Conservation (phyloP, 768 basidiomycete genomes). For the Russula lepida region DNA sequence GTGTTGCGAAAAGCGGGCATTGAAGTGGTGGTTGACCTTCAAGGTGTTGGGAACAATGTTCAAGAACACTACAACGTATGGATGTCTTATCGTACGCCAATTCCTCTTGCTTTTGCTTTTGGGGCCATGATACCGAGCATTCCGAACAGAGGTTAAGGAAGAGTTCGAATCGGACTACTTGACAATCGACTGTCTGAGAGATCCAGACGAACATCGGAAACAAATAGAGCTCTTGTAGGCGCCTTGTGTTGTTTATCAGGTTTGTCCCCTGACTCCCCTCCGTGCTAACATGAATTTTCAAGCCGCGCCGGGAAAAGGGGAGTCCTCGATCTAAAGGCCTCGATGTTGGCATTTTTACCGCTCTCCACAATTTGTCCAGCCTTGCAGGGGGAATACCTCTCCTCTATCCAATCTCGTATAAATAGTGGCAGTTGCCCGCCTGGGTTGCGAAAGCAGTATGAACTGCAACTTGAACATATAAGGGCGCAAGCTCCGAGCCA, state of each 20-base stretch:
- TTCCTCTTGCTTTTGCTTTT: neutral
- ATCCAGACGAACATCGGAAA: conserved; percentile 2
- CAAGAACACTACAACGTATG: conserved; percentile 13
- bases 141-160: conserved; percentile 9
- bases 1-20: conserved; percentile 11
- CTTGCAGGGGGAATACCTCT: conserved; percentile 5
- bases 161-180: neutral
- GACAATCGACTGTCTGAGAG: conserved; percentile 9
- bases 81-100: neutral
- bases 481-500: conserved; percentile 2
- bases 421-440: neutral
- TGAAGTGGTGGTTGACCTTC: conserved; percentile 1
- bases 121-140: neutral
- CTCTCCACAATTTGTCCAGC: conserved; percentile 1
- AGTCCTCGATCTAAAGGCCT: neutral
- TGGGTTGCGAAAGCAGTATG: conserved; percentile 15
- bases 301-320: neutral
- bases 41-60: conserved; percentile 15
- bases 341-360: conserved; percentile 3
- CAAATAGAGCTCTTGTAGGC: conserved; percentile 17
- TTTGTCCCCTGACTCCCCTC: too few species aligned
- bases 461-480: conserved; percentile 12
- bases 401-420: neutral
- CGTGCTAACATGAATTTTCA: too few species aligned
- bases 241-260: neutral